phyloP scores from a whole-genome alignment of 352 stramenopile species.

The Phytophthora citrophthora region DNA sequence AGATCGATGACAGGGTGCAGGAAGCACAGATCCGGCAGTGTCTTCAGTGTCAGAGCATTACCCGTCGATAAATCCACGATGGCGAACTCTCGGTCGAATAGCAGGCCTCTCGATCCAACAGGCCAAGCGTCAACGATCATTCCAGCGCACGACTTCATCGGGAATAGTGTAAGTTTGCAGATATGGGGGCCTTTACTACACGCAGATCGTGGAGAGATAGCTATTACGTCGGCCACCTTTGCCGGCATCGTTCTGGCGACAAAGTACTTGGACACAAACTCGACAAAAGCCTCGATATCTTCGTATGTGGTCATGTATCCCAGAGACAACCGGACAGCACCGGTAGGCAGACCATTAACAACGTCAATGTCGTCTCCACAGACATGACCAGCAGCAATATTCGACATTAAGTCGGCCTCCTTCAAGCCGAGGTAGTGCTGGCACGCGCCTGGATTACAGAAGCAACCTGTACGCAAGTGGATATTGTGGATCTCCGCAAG shows the following conservation, averaged over 20 bases:
- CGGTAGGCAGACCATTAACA: constrained; percentile 67
- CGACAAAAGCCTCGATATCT: constrained; percentile 58
- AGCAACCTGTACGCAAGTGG: constrained; percentile 76
- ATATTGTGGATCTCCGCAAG: constrained; percentile 76
- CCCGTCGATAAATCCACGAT: constrained; percentile 62
- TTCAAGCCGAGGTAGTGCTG: constrained; percentile 65
- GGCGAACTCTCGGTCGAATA: constrained; percentile 81
- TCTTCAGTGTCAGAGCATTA: constrained; percentile 65
- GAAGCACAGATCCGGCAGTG: constrained; percentile 62
- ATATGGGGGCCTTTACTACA: constrained; percentile 28
- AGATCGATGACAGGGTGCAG: constrained; percentile 72
- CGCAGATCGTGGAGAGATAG: neutral
- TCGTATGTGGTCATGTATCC: constrained; percentile 84
- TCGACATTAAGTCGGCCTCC: constrained; percentile 57
- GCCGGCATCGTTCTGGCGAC: constrained; percentile 37
- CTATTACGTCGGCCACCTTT: neutral
- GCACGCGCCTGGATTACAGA: constrained; percentile 83
- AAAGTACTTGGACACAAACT: constrained; percentile 70
- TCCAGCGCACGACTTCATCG: constrained; percentile 79
- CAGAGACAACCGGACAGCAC: constrained; percentile 70
- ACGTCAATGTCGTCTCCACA: constrained; percentile 78
- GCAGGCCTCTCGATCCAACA: constrained; percentile 59
- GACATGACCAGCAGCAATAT: constrained; percentile 66
- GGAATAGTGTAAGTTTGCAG: constrained; percentile 69
- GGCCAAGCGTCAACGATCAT: constrained; percentile 67